Base-by-base conservation (phyloP, 176 grass and related monocot species). In the Rhynchospora tenuis region DNA sequence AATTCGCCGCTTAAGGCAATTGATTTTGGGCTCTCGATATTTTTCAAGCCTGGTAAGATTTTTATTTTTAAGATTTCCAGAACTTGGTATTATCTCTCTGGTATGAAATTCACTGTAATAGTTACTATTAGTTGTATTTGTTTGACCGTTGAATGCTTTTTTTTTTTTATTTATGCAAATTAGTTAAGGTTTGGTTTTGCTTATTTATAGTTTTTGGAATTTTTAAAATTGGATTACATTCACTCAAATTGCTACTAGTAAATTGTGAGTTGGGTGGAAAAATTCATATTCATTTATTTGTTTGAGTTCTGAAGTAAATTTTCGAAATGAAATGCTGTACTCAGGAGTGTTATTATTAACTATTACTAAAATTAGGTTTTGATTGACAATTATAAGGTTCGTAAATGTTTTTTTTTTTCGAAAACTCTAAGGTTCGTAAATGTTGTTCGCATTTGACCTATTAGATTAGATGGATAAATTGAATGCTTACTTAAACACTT, bases 1-100 rank as follows among this genome's bases (percentile, higher is more conserved):
- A 99, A 95, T 89, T 95, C 96, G 12, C 91, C 96, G 7, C 85
- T 99, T 64, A 95, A 99, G 80, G 96, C 96, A 10, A 99, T 99
- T 67, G 96, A 99, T 67, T 99, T 99, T 38, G 93, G 93, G 3
- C 93, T 99, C 26, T 99, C 96, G 4, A 99, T 99, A 87, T 99
- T 99, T 90, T 99, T 99, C 91, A 99, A 99, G 77, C 93, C 92
- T n/a, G 96, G 93, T 93, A 56, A 83, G 66, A 64, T 65, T 59
- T 67, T 71, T 24, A 17, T 68, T 51, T 43, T 60, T 6, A 2
- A 48, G 48, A 46, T 57, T 54, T 15, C 86, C 15, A 86, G 23
- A 75, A 54, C 51, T 85, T 79, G 15, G 79, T 42, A 63, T 65
- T 66, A 45, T 46, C 27, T 64, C 6, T 67, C 24, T 45, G 56